Evolutionary conservation across 257 asterid genomes (phyloP), one percentile per base, ranked within the genome.

Genomic region (Cynanchum wilfordii): DNA sequence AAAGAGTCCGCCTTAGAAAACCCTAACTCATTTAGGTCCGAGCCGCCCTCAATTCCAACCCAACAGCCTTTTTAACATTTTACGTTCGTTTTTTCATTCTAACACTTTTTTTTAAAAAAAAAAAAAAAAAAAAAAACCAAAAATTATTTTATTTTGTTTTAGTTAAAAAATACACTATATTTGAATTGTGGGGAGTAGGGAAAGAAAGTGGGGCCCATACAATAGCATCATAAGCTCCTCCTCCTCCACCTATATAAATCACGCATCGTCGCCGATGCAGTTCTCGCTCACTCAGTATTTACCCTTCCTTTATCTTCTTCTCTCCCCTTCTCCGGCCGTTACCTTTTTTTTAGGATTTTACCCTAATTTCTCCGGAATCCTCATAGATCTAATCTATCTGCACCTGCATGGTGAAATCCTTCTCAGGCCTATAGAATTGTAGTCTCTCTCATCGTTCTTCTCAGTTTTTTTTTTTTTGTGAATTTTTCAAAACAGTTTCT

Each of bases 391-490:
- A 49, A 5, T 40, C 40, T 24, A 49, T 54, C 27, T 0, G 70
- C 69, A 79, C 67, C 92, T 90, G 92, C 86, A 92, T 92, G 97
- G 86, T 92, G 76, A 84, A 82, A 60, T 84, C 76, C 76, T 68
- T 69, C 3, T 79, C 49, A 81, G 47, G 49, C 27, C 65, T 75
- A 30, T 85, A 80, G 85, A 79, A 51, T 84, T 79, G 85, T 63
- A 54, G 55, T 51, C 49, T 27, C 25, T 78, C 50, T 72, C 4
- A 7, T 20, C 47, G 25, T 50, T 63, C 38, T 3, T 60, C 38
- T 44, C 7, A 0, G 44, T n/a, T n/a, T n/a, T n/a, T n/a, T n/a
- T n/a, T n/a, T n/a, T 56, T 68, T 56, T 29, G 63, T 64, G 47
- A 25, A 49, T 66, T 63, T 66, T 63, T 58, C 50, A 24, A 67